Evolutionary conservation across 2,329 filamentous ascomycete species (phyloP).

Genomic region (Ophiostoma quercus): DNA sequence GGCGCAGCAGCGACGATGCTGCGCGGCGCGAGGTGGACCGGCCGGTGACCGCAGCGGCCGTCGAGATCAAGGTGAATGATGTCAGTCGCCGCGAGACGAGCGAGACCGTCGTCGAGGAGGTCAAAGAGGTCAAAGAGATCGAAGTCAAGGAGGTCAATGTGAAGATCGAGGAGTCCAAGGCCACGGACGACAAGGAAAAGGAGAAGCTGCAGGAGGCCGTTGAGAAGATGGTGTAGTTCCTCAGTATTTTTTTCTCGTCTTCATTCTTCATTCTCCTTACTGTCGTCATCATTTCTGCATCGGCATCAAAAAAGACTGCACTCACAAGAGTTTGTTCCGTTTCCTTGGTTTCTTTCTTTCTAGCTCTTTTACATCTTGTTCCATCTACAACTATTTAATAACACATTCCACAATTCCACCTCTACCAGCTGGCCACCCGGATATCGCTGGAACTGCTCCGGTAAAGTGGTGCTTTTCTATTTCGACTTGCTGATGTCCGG

Average conservation of each 20-base stretch:
- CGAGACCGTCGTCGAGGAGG: neutral
- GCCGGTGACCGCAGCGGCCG: neutral
- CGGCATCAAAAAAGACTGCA: neutral
- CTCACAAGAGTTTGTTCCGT: neutral
- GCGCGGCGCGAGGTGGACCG: neutral
- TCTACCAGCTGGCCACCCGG: neutral
- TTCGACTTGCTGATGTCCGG: neutral
- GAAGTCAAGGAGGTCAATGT: neutral
- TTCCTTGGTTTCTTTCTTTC: neutral
- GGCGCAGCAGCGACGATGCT: neutral
- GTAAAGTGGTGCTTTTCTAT: neutral
- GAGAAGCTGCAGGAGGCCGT: neutral
- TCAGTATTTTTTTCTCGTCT: neutral
- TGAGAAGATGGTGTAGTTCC: neutral
- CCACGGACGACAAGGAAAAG: neutral
- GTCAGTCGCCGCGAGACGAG: neutral
- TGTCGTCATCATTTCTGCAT: neutral
- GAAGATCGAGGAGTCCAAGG: neutral
- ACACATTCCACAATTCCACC: neutral
- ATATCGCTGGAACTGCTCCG: neutral
- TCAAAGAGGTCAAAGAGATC: neutral
- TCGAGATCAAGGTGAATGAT: neutral
- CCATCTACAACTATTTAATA: neutral
- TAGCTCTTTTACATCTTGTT: too few species aligned
- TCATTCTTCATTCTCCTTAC: neutral